Evolutionary conservation across 1,284 basidiomycete species (phyloP), one percentile per base, ranked within the genome.

Genomic region (Puccinia triticina): DNA sequence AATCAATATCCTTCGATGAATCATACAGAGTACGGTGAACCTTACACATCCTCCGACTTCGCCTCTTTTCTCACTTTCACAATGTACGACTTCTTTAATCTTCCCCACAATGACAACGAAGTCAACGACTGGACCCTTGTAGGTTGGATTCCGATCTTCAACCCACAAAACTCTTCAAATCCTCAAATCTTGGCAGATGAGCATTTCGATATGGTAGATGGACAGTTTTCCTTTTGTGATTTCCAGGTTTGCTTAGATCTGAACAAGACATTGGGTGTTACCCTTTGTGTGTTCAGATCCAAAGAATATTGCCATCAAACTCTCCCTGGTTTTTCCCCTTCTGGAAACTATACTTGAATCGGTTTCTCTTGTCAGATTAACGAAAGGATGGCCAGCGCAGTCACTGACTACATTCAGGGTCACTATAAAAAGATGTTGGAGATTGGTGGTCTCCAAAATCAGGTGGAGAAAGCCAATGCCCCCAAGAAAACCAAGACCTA

Each of bases 251-350:
- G 29, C 23, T 59, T 59, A 21, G 55, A 59, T 21, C 23, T 59
- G 55, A 59, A 7, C 21, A 59, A 59, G 29, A 59, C 55, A 59
- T 21, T 59, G 55, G 55, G 55, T 23, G 55, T 59, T 7, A 59
- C 55, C 55, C 55, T 59, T 59, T 59, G 55, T 59, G 55, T 59
- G 55, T 59, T 59, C 55, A 59, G 55, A 59, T 59, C 55, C 21
- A 23, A 59, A 59, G 55, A 59, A 5, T 59, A 10, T 29, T 29
- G 55, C 23, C 55, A 59, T 59, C 55, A 59, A 59, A 59, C 55
- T 21, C 55, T 59, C 29, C 55, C 55, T 59, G 55, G 55, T 59
- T 7, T 21, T 59, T 59, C 55, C 55, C 55, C 21, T 7, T 59
- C 55, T 59, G 43, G 43, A 46, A 46, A 46, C 8, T 46, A 46